Evolutionary conservation across 129 eudicot species (phyloP).

Genomic region (Flaveria robusta): DNA sequence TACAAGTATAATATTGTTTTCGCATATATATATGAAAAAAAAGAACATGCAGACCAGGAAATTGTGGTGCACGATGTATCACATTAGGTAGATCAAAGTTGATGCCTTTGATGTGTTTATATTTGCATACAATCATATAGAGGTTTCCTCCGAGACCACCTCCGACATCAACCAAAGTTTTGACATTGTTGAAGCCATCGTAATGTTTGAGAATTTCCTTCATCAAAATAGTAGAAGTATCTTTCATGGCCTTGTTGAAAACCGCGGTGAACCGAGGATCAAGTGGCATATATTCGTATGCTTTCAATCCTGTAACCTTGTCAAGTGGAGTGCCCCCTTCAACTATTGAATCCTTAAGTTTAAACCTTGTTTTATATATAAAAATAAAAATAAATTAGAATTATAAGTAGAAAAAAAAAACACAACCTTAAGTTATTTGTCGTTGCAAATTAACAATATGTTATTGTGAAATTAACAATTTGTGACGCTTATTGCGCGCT

Average conservation of each 20-base stretch:
- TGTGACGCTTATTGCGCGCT: too few species aligned
- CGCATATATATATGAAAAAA: too few species aligned
- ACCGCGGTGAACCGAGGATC: not conserved
- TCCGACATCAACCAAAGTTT: not conserved
- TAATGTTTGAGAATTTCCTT: not conserved
- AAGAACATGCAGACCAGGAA: not conserved
- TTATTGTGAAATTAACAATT: too few species aligned
- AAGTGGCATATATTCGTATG: not conserved
- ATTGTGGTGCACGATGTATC: conserved; percentile 4
- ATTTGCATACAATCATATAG: not conserved
- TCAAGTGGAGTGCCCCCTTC: conserved; percentile 9
- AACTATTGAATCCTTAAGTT: conserved; percentile 3
- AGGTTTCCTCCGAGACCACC: conserved; percentile 5
- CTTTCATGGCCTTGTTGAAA: conserved; percentile 1
- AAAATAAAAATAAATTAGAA: not conserved
- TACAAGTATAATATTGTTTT: too few species aligned
- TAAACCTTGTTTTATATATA: not conserved
- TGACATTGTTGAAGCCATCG: not conserved
- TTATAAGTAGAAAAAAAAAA: too few species aligned
- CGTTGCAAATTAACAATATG: too few species aligned
- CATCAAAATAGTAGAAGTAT: not conserved
- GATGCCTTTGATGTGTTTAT: not conserved
- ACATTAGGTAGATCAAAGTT: not conserved
- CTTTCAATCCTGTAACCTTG: not conserved
- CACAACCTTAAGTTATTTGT: too few species aligned